phyloP scores from a whole-genome alignment of 495 filamentous ascomycete species.

The Penicillium simplicissimum region DNA sequence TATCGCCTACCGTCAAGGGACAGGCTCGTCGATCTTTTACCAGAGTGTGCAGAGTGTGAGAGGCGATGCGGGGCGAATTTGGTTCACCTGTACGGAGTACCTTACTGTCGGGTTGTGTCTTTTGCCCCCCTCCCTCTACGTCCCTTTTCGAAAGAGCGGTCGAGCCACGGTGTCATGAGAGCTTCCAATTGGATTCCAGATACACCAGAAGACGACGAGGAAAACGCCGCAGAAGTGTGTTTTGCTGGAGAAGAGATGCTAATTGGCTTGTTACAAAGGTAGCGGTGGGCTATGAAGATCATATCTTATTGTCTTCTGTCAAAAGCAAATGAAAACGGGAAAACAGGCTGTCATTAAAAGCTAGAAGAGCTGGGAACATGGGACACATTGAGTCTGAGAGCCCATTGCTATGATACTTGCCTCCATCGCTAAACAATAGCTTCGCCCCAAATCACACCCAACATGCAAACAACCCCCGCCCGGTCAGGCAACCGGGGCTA shows the following conservation, averaged over 20 bases:
- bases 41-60: conserved; percentile 10
- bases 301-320: not conserved
- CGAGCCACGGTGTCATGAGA: not conserved
- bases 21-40: conserved; percentile 25
- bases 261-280: conserved; percentile 6
- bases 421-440: conserved; percentile 10
- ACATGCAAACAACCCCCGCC: not conserved
- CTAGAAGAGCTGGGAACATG: conserved; percentile 5
- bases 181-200: not conserved
- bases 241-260: not conserved
- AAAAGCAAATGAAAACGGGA: not conserved
- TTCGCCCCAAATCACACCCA: not conserved
- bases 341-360: not conserved
- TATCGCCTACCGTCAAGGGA: not conserved
- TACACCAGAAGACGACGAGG: not conserved
- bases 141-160: not conserved
- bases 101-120: not conserved
- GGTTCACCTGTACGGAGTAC: conserved; percentile 3
- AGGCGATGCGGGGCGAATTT: conserved; percentile 19
- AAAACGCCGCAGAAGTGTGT: not conserved
- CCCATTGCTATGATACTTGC: not conserved
- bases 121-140: not conserved
- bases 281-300: conserved; percentile 10
- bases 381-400: conserved; percentile 15
- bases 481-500: not conserved